Conservation (phyloP, 225 moss, liverwort and hornwort genomes). For the Physcomitrellopsis africana region DNA sequence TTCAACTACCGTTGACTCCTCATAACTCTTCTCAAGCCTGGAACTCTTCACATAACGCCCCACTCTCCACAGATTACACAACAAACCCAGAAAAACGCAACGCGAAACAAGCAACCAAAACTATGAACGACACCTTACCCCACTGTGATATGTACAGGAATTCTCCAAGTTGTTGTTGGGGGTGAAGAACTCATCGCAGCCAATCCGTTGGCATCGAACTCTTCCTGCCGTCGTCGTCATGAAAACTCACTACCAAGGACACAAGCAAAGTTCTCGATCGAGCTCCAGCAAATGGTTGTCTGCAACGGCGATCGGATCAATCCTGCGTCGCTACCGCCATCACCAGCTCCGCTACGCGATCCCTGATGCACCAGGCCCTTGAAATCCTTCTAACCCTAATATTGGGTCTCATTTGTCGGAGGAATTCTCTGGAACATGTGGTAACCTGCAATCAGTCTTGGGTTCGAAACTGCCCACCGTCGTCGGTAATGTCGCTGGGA, state of each 20-base stretch:
- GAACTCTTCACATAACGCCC: background rate
- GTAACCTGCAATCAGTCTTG: too few species aligned
- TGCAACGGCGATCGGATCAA: too few species aligned
- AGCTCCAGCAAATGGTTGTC: too few species aligned
- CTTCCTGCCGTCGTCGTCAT: slow-evolving; percentile 37
- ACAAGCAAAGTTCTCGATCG: background rate
- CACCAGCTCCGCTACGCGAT: too few species aligned
- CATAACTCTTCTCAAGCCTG: background rate
- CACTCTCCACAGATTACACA: background rate
- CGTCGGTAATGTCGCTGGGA: too few species aligned
- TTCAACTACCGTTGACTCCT: background rate
- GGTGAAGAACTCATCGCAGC: slow-evolving; percentile 68
- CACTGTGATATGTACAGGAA: slow-evolving; percentile 80
- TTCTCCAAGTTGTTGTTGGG: slow-evolving; percentile 59
- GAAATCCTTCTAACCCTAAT: too few species aligned
- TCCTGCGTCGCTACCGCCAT: too few species aligned
- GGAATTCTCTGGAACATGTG: too few species aligned
- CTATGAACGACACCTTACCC: slow-evolving; percentile 42
- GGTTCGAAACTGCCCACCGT: too few species aligned
- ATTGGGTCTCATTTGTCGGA: too few species aligned
- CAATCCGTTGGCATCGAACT: slow-evolving; percentile 72
- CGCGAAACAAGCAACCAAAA: background rate
- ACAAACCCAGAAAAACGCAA: background rate
- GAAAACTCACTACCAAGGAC: background rate
- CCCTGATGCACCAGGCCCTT: too few species aligned